Percentiles rank a stretch among this genome's conserved stretches.
These are phyloP conservation scores for Lanmaoa rubissima DNA, from an alignment of 768 basidiomycete species.

Conservation along the genomic window DNA sequence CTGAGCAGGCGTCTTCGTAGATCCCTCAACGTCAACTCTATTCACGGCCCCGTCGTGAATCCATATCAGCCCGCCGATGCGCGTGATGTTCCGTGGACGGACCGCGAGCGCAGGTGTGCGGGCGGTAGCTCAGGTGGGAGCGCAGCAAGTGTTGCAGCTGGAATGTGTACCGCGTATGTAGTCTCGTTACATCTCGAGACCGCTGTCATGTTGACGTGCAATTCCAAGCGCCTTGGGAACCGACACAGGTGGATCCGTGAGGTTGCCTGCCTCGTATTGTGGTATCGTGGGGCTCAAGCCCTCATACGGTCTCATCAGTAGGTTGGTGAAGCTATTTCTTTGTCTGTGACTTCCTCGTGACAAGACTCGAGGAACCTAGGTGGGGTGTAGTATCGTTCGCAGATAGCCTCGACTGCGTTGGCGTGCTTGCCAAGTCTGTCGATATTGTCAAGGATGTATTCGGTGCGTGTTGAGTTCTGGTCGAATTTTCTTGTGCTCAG, in stretches of 20 bases:
- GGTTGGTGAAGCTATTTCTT: constrained; percentile 44
- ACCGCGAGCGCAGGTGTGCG: constrained; percentile 55
- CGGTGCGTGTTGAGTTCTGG: constrained; percentile 38
- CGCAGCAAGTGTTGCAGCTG: constrained; percentile 87
- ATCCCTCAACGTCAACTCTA: constrained; percentile 73
- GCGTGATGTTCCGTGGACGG: constrained; percentile 20
- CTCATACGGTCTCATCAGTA: constrained; percentile 87
- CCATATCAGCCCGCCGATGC: constrained; percentile 45
- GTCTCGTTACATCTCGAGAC: background rate
- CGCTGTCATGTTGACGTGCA: background rate
- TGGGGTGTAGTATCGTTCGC: constrained; percentile 93
- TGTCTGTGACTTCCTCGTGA: background rate
- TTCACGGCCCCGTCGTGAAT: constrained; percentile 78
- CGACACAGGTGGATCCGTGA: constrained; percentile 93
- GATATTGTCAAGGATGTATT: constrained; percentile 54
- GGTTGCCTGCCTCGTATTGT: constrained; percentile 93
- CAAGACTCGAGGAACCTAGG: constrained; percentile 38
- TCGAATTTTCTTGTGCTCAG: constrained; percentile 2
- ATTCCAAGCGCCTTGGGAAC: constrained; percentile 77
- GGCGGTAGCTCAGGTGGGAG: constrained; percentile 96
- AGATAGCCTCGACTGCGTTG: constrained; percentile 93
- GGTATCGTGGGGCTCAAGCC: constrained; percentile 92
- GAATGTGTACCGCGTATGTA: constrained; percentile 80
- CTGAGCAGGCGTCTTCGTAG: constrained; percentile 33
- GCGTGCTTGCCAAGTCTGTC: constrained; percentile 64